Conservation (phyloP, 1,284 basidiomycete species). For the Bondarzewia mesenterica region DNA sequence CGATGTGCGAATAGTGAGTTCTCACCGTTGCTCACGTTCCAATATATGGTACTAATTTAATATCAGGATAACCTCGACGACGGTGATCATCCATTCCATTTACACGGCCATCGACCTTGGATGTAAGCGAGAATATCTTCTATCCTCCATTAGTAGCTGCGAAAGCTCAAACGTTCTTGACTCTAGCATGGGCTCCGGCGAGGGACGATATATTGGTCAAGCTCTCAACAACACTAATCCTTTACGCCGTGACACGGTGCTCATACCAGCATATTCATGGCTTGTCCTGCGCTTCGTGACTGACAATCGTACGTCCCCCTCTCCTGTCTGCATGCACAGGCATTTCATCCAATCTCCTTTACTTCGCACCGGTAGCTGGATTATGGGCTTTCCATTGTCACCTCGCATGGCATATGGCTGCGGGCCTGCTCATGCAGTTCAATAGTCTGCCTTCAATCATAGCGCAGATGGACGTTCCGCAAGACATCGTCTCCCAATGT, state of each 20-base stretch:
- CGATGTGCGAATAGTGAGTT: no score
- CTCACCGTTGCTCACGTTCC: no score
- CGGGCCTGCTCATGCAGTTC: constrained; percentile 29
- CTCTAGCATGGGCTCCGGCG: constrained; percentile 23
- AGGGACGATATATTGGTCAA: constrained; percentile 22
- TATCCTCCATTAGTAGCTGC: no score
- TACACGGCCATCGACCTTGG: constrained; percentile 34
- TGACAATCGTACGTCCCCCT: constrained; percentile 22
- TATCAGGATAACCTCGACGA: no score
- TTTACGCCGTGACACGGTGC: constrained; percentile 25
- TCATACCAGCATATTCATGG: constrained; percentile 27
- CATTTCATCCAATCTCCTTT: neutral
- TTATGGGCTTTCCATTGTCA: constrained; percentile 32
- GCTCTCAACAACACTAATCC: constrained; percentile 21
- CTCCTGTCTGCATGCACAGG: neutral
- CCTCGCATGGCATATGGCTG: constrained; percentile 30
- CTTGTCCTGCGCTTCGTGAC: constrained; percentile 26
- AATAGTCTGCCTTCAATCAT: constrained; percentile 21
- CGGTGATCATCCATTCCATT: constrained; percentile 38
- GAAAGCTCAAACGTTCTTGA: no score
- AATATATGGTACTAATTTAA: neutral
- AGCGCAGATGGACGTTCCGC: constrained; percentile 21
- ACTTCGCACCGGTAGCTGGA: constrained; percentile 23
- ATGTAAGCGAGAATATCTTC: no score
- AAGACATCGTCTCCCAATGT: constrained; percentile 26